phyloP scores from a whole-genome alignment of 2,329 filamentous ascomycete genomes.

The Pleoardoris graminearum region DNA sequence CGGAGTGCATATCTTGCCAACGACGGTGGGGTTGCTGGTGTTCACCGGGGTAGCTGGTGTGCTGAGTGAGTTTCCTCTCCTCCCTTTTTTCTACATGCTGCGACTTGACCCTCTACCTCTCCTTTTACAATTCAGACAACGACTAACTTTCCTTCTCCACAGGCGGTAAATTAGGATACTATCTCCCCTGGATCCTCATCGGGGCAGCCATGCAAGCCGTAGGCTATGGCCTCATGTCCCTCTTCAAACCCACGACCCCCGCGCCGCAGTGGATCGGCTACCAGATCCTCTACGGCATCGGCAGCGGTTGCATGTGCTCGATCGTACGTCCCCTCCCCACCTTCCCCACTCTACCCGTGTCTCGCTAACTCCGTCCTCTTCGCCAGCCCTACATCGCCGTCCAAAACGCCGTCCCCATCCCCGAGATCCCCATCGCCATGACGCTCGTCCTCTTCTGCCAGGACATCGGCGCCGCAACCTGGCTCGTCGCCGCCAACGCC shows the following conservation, averaged over 20 bases:
- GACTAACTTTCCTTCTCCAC: too few relatives aligned
- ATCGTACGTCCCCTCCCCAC: not conserved
- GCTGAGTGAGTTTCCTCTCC: not conserved
- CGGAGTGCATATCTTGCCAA: conserved; percentile 37
- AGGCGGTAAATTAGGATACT: conserved; percentile 6
- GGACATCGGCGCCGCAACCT: conserved; percentile 30
- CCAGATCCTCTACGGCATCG: conserved; percentile 26
- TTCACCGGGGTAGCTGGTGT: not conserved
- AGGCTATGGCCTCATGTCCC: not conserved
- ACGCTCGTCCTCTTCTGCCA: conserved; percentile 32
- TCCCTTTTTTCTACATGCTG: too few relatives aligned
- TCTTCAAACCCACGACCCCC: conserved; percentile 5
- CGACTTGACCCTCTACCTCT: too few relatives aligned
- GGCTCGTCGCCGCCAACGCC: conserved; percentile 23
- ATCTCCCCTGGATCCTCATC: conserved; percentile 9
- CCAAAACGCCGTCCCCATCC: conserved; percentile 21
- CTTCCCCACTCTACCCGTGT: not conserved
- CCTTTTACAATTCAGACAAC: too few relatives aligned
- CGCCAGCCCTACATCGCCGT: conserved; percentile 23
- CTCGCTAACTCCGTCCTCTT: not conserved
- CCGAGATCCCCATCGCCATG: conserved; percentile 27
- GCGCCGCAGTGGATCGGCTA: conserved; percentile 25
- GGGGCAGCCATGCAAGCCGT: not conserved
- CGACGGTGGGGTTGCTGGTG: not conserved
- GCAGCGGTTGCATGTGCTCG: conserved; percentile 41